Evolutionary conservation across 2,329 filamentous ascomycete species (phyloP), one percentile per base, ranked within the genome.

Genomic region (Colletotrichum sp.): DNA sequence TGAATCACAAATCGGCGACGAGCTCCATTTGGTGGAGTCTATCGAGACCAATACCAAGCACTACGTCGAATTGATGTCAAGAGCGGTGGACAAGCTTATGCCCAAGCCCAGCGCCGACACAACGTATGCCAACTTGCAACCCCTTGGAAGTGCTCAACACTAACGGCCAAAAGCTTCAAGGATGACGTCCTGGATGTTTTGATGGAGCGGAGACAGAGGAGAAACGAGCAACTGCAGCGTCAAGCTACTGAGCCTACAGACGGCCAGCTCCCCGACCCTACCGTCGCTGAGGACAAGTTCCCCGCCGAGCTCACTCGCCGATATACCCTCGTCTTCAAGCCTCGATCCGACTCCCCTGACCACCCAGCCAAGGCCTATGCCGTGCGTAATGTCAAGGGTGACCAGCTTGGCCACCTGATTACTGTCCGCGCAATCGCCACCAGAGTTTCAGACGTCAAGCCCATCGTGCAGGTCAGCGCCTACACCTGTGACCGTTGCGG

Each of bases 401-500:
- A 98, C 79, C 95, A 99, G 82, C 90, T 99, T 4, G 97, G 97
- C 62, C 92, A 94, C 79, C 90, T 99, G 76, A 98, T 99, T 82
- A 98, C 97, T 6, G 91, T 99, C 63, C 93, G 97, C 72, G 96
- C 96, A 76, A 99, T 99, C 76, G 93, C 96, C 4, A 99, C 97
- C 2, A 91, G 97, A 80, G 97, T 98, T 2, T 98, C 97, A 3
- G 97, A 99, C 81, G 97, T 99, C 79, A 99, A 99, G 87, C 97
- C 97, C 47, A 92, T 97, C 13, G 94, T 98, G n/a, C 94, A 96
- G 81, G 97, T 99, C 81, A 98, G 98, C 83, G 97, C 97, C 47
- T 99, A 99, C 84, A 97, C 96, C 67, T 99, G 97, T 85, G 97
- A 99, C 83, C 93, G 95, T 75, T 99, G 97, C 80, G 97, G 97